phyloP scores from a whole-genome alignment of 1,139 yeast species.

The Taiozyma onychis region DNA sequence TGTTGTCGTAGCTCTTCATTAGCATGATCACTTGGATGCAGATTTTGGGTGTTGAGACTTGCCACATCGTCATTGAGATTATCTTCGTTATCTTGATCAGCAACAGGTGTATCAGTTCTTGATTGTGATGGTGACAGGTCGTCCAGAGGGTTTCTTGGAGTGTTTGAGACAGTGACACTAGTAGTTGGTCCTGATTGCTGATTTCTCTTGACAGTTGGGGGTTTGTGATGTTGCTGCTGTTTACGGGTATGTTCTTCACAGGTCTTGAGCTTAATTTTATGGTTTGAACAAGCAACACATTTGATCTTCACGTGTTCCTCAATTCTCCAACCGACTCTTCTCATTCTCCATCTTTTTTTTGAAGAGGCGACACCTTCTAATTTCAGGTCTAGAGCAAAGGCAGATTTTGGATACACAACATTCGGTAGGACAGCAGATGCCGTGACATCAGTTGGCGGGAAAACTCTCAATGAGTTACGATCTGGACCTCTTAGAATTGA shows the following conservation, averaged over 20 bases:
- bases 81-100: constrained; percentile 3
- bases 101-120: constrained; percentile 3
- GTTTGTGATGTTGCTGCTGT: constrained; percentile 24
- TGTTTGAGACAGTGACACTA: constrained; percentile 19
- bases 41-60: constrained; percentile 5
- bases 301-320: constrained; percentile 71
- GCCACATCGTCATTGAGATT: constrained; percentile 10
- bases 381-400: constrained; percentile 75
- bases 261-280: constrained; percentile 40
- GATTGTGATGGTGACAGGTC: constrained; percentile 9
- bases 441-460: constrained; percentile 91
- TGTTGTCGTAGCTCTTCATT: constrained; percentile 30
- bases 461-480: constrained; percentile 79
- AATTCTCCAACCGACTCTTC: constrained; percentile 84
- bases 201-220: constrained; percentile 28
- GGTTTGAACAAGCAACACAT: constrained; percentile 52
- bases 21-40: constrained; percentile 37
- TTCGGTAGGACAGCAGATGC: constrained; percentile 86
- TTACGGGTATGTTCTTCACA: constrained; percentile 40
- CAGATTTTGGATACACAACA: constrained; percentile 82
- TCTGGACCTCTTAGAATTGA: constrained; percentile 81
- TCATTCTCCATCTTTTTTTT: constrained; percentile 84
- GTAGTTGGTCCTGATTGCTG: constrained; percentile 35
- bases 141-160: constrained; percentile 5
- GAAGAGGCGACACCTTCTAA: constrained; percentile 68